Conservation (phyloP, 768 basidiomycete genomes). For the Roridomyces roridus region DNA sequence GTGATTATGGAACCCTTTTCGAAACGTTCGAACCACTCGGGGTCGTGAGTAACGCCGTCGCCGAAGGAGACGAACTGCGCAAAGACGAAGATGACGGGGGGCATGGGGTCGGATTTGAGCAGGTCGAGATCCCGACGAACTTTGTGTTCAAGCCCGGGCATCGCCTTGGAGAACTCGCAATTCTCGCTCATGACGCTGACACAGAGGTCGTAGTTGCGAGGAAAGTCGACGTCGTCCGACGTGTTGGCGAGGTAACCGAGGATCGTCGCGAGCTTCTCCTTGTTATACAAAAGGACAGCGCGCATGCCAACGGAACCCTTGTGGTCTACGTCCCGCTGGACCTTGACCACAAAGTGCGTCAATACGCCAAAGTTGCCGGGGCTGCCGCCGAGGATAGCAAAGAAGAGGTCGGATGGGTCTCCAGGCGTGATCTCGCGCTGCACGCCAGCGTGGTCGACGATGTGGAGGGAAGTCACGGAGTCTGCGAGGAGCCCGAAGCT, state of each 20-base stretch:
- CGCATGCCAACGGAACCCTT: conserved; percentile 8
- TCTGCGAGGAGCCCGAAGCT: conserved; percentile 17
- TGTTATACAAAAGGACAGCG: conserved; percentile 13
- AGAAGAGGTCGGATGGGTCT: conserved; percentile 7
- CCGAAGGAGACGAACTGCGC: conserved; percentile 5
- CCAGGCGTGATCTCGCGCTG: conserved; percentile 14
- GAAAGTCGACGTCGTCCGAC: conserved; percentile 5
- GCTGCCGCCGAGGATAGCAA: conserved; percentile 13
- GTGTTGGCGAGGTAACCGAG: conserved; percentile 11
- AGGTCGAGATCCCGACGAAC: conserved; percentile 6
- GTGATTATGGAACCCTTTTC: neutral
- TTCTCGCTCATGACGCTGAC: conserved; percentile 14
- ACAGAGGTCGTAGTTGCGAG: conserved; percentile 13
- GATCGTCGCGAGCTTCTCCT: neutral
- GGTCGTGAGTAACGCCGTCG: conserved; percentile 4
- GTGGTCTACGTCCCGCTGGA: conserved; percentile 11
- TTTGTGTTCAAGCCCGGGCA: conserved; percentile 4
- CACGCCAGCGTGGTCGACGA: conserved; percentile 8
- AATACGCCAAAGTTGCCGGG: conserved; percentile 16
- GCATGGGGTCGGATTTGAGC: too few relatives aligned
- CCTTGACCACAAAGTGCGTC: conserved; percentile 8
- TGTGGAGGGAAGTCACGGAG: conserved; percentile 10
- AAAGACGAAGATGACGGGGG: conserved; percentile 11
- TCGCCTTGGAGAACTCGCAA: conserved; percentile 1
- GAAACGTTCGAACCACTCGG: conserved; percentile 7